Conservation (phyloP, 768 basidiomycete species). For the Dictyophora rubrovolvata region DNA sequence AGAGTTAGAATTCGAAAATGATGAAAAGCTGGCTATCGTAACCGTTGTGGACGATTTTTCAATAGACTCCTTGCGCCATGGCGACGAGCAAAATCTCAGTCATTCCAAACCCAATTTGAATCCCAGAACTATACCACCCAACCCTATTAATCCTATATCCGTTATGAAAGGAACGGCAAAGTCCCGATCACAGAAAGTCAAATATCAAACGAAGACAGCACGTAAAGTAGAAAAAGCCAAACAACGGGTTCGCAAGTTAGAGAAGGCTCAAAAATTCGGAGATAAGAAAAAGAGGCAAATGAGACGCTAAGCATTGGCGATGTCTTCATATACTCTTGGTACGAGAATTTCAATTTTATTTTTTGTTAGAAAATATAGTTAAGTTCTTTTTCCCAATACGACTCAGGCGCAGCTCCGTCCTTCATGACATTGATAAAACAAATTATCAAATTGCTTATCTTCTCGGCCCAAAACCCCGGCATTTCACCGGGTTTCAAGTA, state of each 20-base stretch:
- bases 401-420: not conserved
- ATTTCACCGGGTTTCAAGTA: not conserved
- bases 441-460: not conserved
- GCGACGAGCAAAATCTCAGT: conserved; percentile 30
- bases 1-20: conserved; percentile 71
- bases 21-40: conserved; percentile 79
- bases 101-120: conserved; percentile 19
- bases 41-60: conserved; percentile 91
- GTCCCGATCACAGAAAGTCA: conserved; percentile 34
- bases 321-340: not conserved
- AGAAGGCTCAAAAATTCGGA: conserved; percentile 66
- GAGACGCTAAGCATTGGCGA: conserved; percentile 4
- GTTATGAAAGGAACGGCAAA: conserved; percentile 11
- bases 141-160: conserved; percentile 1
- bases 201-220: conserved; percentile 63
- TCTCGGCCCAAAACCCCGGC: not conserved
- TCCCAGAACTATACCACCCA: not conserved
- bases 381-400: not conserved
- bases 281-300: conserved; percentile 40
- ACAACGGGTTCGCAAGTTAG: conserved; percentile 51
- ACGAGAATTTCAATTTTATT: not conserved
- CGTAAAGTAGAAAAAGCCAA: conserved; percentile 51
- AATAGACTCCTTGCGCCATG: conserved; percentile 37
- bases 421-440: not conserved
- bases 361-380: not conserved